A percentile compares a stretch with the other conserved stretches of the same genome.
phyloP scores from a whole-genome alignment of 2,329 filamentous ascomycete genomes.

The Stemphylium vesicarium region DNA sequence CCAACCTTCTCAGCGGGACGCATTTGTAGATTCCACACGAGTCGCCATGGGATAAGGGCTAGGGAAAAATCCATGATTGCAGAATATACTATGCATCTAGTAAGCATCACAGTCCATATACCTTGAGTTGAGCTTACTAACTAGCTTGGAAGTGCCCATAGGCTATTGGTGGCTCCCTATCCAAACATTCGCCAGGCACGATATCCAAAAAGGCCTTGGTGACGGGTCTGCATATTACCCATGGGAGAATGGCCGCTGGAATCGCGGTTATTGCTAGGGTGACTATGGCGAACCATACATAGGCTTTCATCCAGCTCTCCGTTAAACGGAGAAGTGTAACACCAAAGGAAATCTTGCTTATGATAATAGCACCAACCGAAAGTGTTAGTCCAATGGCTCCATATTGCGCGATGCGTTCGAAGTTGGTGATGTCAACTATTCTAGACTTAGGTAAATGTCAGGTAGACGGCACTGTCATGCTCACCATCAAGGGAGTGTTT shows the following conservation, averaged over 20 bases:
- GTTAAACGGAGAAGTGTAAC: slow-evolving; percentile 19
- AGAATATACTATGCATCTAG: slow-evolving; percentile 11
- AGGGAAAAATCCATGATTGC: slow-evolving; percentile 19
- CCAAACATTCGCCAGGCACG: slow-evolving; percentile 8
- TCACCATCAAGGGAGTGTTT: slow-evolving; percentile 11
- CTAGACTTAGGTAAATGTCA: neutral
- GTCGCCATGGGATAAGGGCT: slow-evolving; percentile 15
- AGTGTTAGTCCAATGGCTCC: slow-evolving; percentile 2
- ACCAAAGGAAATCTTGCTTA: slow-evolving; percentile 22
- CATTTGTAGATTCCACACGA: slow-evolving; percentile 18
- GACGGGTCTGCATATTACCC: slow-evolving; percentile 12
- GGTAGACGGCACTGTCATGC: neutral
- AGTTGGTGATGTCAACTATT: slow-evolving; percentile 1
- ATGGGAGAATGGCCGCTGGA: slow-evolving; percentile 8
- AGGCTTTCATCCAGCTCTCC: slow-evolving; percentile 8
- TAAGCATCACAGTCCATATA: slow-evolving; percentile 3
- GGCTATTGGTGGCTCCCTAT: slow-evolving; percentile 6
- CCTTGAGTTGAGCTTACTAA: neutral
- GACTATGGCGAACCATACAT: slow-evolving; percentile 15
- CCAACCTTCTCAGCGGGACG: slow-evolving; percentile 18
- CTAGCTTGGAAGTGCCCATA: slow-evolving; percentile 12
- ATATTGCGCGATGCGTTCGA: slow-evolving; percentile 6
- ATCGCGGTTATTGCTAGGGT: slow-evolving; percentile 9
- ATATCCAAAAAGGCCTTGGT: slow-evolving; percentile 13
- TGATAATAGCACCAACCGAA: neutral